These are phyloP conservation scores for Aquanectria penicillioides DNA, from an alignment of 2,329 filamentous ascomycete species.

Conservation along the genomic window DNA sequence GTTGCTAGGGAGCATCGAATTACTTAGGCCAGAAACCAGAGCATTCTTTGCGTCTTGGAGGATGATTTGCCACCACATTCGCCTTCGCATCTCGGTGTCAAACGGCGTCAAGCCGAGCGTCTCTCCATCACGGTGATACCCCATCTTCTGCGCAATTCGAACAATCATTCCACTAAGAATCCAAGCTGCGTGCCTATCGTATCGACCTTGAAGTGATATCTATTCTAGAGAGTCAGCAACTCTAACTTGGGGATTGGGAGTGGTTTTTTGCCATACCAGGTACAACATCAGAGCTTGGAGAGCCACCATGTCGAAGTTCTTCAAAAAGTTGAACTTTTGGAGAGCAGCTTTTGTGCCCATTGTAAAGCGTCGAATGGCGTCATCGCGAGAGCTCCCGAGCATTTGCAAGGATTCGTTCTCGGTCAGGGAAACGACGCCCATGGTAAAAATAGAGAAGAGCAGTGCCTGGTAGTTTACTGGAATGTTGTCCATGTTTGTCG, in stretches of 20 bases:
- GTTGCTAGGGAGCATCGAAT: slow-evolving; percentile 59
- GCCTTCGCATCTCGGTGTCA: slow-evolving; percentile 73
- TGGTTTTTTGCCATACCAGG: slow-evolving; percentile 50
- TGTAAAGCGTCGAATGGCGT: slow-evolving; percentile 62
- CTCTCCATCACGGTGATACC: slow-evolving; percentile 71
- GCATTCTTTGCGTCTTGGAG: slow-evolving; percentile 67
- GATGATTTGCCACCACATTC: slow-evolving; percentile 74
- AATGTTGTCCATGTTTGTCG: slow-evolving; percentile 63
- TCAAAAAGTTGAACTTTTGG: slow-evolving; percentile 65
- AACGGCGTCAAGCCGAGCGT: slow-evolving; percentile 66
- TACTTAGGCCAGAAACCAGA: slow-evolving; percentile 65
- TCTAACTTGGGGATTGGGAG: background rate
- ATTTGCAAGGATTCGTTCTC: slow-evolving; percentile 65
- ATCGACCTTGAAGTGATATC: slow-evolving; percentile 66
- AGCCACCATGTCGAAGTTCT: slow-evolving; percentile 65
- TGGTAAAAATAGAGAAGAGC: slow-evolving; percentile 72
- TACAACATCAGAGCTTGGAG: slow-evolving; percentile 69
- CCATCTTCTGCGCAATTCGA: slow-evolving; percentile 74
- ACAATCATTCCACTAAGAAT: slow-evolving; percentile 69
- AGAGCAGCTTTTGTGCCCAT: slow-evolving; percentile 62
- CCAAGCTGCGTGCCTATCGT: slow-evolving; percentile 69
- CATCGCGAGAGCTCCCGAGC: slow-evolving; percentile 60
- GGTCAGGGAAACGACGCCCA: slow-evolving; percentile 65
- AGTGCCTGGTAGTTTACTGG: slow-evolving; percentile 69
- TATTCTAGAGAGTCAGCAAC: slow-evolving; percentile 41